Evolutionary conservation across 1,284 basidiomycete species (phyloP), one percentile per base, ranked within the genome.

Genomic region (Pseudozyma sp.): DNA sequence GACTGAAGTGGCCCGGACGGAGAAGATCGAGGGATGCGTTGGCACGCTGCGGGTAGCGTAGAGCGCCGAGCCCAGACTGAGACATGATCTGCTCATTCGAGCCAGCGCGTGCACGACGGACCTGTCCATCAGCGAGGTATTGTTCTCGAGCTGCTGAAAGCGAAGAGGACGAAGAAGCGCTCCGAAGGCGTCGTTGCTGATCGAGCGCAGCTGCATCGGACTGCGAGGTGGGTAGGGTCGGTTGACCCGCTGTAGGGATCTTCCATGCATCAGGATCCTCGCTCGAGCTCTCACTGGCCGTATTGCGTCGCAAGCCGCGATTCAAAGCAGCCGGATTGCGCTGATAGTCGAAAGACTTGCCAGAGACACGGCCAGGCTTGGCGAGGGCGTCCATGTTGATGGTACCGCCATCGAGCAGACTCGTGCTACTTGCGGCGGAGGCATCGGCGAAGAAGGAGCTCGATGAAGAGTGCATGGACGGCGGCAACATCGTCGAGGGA

Each of bases 1-100:
- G 52, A 14, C 60, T 42, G 42, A 57, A 58, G 21, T 38, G 13
- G 21, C 49, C 50, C 1, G 68, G 68, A 10, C 68, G 68, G 18
- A 71, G 69, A 18, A 71, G 42, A 34, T 72, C 70, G 8, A 72
- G 56, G 5, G 70, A 72, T 1, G 56, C 64, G 35, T 67, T 67
- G 21, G 52, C 59, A 2, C 62, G 48, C 3, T 35, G 19, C 13
- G 59, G 51, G 3, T 52, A 3, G 4, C 55, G 59, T 13, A 43
- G 40, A 7, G 11, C 11, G 39, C n/a, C 44, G 2, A 48, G 18
- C 25, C 19, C 21, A 12, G 45, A 11, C 9, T 10, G 43, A 18
- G 9, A 14, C 16, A 18, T 25, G 14, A 50, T 35, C 19, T 70
- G 72, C 9, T 75, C 68, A 34, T 70, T 75, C 11, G 72, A 70